Conservation (phyloP, 352 stramenopile species). For the Pythium biforme region DNA sequence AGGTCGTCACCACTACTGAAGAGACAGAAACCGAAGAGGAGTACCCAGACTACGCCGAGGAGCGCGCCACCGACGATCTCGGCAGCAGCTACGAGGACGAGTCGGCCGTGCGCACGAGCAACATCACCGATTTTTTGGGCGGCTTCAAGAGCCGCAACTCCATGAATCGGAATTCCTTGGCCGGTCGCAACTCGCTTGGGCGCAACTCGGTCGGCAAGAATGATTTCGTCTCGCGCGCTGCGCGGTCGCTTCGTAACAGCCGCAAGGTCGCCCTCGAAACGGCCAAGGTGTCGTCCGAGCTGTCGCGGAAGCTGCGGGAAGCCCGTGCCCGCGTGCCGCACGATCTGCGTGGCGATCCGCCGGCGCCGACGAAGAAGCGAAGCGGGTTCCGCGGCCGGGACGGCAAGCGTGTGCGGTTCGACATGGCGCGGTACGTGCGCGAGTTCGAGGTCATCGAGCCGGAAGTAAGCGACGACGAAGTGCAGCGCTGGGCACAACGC, state of each 20-base stretch:
- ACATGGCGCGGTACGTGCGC: conserved; percentile 28
- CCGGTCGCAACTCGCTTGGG: conserved; percentile 15
- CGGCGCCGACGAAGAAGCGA: conserved; percentile 15
- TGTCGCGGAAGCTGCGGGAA: conserved; percentile 32
- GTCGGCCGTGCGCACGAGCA: conserved; percentile 20
- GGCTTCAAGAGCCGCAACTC: conserved; percentile 33
- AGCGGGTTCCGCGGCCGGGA: conserved; percentile 20
- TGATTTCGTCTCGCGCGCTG: conserved; percentile 30
- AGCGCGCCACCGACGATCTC: conserved; percentile 18
- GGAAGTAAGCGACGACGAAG: conserved; percentile 27
- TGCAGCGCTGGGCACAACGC: conserved; percentile 26
- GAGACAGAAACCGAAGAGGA: conserved; percentile 27
- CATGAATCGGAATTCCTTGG: conserved; percentile 27
- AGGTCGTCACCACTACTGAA: conserved; percentile 15
- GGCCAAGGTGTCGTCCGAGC: conserved; percentile 24
- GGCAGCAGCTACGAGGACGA: conserved; percentile 29
- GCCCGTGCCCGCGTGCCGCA: conserved; percentile 29
- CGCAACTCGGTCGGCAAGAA: conserved; percentile 26
- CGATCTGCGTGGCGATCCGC: conserved; percentile 27
- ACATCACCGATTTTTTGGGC: conserved; percentile 36
- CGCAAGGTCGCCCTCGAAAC: conserved; percentile 28
- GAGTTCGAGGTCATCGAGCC: conserved; percentile 37
- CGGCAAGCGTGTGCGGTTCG: conserved; percentile 28
- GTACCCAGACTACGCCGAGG: conserved; percentile 19
- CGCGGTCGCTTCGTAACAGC: conserved; percentile 28